Base-by-base conservation (phyloP, 257 asterid genomes). In the Ligustrum vulgare region DNA sequence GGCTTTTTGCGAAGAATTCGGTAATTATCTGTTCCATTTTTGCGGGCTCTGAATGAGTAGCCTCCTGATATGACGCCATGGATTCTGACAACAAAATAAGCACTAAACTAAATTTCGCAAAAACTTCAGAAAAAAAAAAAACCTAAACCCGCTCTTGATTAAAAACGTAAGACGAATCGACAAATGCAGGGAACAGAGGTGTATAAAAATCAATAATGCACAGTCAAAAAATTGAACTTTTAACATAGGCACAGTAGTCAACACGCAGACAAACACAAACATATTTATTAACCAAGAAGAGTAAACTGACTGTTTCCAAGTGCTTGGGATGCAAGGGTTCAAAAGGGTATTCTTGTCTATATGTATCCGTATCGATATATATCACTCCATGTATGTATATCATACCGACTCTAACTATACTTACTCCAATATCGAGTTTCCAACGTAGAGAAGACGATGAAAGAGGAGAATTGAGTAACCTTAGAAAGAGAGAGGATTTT, bases 11-110 rank as follows among this genome's bases (percentile, higher is more conserved):
- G 39, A 93, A 91, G 56, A 91, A 89, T 78, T 93, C 98, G 39
- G 96, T 91, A n/a, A 91, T 91, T 35, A 93, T 91, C 81, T 91
- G 98, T 70, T 93, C 97, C 86, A 86, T 87, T 71, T 87, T 91
- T 7, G 98, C 95, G 13, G 90, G 88, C 64, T 93, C 98, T 10
- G 91, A 86, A 23, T 88, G 90, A 72, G 83, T 56, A 67, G 78
- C 84, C 12, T 91, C 95, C 47, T 84, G 89, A 80, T 76, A 65
- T 43, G 91, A 85, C 75, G 97, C 93, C 98, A 93, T 93, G 23
- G 72, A 72, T 69, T 47, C 78, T 68, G 25, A 47, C 60, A 70
- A 49, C 72, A 72, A 72, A 67, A 56, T 3, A 67, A 72, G 51
- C 75, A 72, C 76, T 28, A 63, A 54, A 72, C 74, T 28, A 63